A percentile compares a stretch with the other conserved stretches of the same genome.
These are phyloP conservation scores for Spathaspora arborariae DNA, from an alignment of 805 yeast genomes.

Conservation along the genomic window DNA sequence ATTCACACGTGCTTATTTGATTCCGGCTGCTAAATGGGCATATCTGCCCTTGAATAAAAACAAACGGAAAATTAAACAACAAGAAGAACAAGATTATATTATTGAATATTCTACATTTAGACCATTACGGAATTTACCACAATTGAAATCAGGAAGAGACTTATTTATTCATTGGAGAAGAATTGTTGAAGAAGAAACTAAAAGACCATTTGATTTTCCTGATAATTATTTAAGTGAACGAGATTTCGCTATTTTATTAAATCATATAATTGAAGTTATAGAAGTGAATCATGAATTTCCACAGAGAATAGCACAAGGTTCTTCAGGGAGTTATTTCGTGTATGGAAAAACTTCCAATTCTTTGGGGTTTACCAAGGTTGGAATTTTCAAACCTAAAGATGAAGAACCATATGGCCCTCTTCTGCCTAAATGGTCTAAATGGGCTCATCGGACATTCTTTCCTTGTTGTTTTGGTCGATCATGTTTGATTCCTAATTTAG, in stretches of 20 bases:
- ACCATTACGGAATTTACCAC: constrained; percentile 14
- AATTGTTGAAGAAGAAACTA: constrained; percentile 11
- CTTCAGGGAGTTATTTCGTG: constrained; percentile 69
- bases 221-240: constrained; percentile 15
- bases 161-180: constrained; percentile 14
- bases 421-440: constrained; percentile 76
- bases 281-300: constrained; percentile 43
- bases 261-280: constrained; percentile 45
- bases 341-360: constrained; percentile 18
- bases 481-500: constrained; percentile 68
- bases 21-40: constrained; percentile 32
- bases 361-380: constrained; percentile 26
- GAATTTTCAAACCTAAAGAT: constrained; percentile 74
- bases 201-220: constrained; percentile 15
- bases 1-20: constrained; percentile 18
- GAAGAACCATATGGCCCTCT: constrained; percentile 80
- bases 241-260: constrained; percentile 39
- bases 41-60: constrained; percentile 17
- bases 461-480: constrained; percentile 77
- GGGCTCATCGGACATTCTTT: constrained; percentile 70
- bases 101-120: constrained; percentile 36
- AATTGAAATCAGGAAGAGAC: constrained; percentile 16
- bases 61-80: constrained; percentile 4
- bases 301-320: constrained; percentile 55
- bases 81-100: constrained; percentile 16